Base-by-base conservation (phyloP, 306 rosid genomes). In the Urtica urens region DNA sequence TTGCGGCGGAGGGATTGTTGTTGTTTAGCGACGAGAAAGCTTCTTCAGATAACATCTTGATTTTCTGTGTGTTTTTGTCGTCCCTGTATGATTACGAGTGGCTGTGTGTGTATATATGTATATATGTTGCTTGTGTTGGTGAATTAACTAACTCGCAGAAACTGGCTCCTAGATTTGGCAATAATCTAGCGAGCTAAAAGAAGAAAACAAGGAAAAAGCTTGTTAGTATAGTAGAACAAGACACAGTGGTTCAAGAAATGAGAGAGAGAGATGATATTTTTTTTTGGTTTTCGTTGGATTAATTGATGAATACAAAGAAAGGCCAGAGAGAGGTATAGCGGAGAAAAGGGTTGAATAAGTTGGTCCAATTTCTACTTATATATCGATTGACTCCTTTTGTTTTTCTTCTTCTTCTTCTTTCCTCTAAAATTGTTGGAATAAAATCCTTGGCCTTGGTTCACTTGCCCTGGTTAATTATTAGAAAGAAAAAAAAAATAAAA, bases 21-120 rank as follows among this genome's bases (percentile, higher is more conserved):
- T 42, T n/a, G 2, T 14, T 6, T 9, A 57, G 38, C 20, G 72
- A 65, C 52, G 59, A 16, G 29, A 11, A 23, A 2, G 43, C 70
- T 29, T 59, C 75, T 52, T 54, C 68, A 50, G 83, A 65, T 69
- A 57, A 60, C 78, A 60, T 76, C 54, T 55, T 58, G n/a, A 10
- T 13, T 35, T 35, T 14, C n/a, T 4, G 44, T 20, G 30, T 24
- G 12, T 23, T 5, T 35, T 35, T 35, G 40, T 35, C 40, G 11
- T 35, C 40, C n/a, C n/a, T n/a, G n/a, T n/a, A n/a, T n/a, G n/a
- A n/a, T n/a, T n/a, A n/a, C n/a, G n/a, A 35, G n/a, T 35, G 11
- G 40, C 10, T 35, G 40, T 20, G 9, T 31, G 0, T 34, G 28
- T 9, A 2, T 29, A 18, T 16, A 5, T 25, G 23, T 41, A 0